Conservation (phyloP, 257 asterid species). For the Jaltomata sinuosa region DNA sequence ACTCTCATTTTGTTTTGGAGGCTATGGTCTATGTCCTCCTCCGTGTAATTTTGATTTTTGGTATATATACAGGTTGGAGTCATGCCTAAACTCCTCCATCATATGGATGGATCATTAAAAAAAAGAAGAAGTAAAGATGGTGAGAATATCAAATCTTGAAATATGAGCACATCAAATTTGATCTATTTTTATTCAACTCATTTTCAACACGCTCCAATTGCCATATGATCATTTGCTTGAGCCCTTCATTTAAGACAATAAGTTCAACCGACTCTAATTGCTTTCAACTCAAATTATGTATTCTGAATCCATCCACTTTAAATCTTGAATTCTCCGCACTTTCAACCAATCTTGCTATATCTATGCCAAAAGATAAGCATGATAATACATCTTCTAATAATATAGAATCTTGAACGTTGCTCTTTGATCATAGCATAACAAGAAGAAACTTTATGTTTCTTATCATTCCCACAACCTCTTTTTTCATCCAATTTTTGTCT, state of each 20-base stretch:
- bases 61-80: no score
- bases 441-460: not conserved
- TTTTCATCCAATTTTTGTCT: not conserved
- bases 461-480: no score
- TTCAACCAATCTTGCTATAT: conserved; percentile 5
- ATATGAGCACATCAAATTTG: no score
- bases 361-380: conserved; percentile 34
- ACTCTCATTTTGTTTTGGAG: no score
- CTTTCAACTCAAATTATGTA: not conserved
- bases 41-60: no score
- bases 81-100: no score
- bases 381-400: conserved; percentile 18
- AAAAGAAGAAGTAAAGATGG: not conserved
- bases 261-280: not conserved
- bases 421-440: conserved; percentile 18
- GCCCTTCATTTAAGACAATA: not conserved
- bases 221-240: not conserved
- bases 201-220: not conserved
- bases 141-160: not conserved
- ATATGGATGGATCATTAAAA: no score
- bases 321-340: not conserved
- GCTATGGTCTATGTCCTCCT: no score
- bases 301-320: not conserved
- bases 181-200: not conserved
- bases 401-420: conserved; percentile 25